These are phyloP conservation scores for Penicillium frequentans DNA, from an alignment of 2,329 filamentous ascomycete genomes.

Conservation along the genomic window DNA sequence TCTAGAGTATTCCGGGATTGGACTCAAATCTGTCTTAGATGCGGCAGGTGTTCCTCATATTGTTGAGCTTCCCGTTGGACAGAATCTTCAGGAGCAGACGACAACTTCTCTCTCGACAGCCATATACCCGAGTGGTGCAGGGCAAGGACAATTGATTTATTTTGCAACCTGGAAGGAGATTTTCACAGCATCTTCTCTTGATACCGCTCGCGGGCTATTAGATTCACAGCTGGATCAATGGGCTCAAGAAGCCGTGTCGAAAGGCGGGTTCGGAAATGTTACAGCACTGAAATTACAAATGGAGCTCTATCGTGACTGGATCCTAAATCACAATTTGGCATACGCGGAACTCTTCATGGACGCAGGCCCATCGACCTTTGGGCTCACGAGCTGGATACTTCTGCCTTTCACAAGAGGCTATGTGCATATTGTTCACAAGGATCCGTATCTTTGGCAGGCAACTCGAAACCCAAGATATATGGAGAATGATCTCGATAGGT, in stretches of 20 bases:
- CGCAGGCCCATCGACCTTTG: not conserved
- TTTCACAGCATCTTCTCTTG: not conserved
- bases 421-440: not conserved
- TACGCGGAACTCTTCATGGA: not conserved
- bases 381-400: not conserved
- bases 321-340: not conserved
- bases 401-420: not conserved
- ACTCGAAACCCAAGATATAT: not conserved
- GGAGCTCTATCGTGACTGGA: not conserved
- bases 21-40: not conserved
- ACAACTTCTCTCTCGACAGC: not conserved
- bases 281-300: not conserved
- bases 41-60: not conserved
- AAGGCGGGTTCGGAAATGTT: not conserved
- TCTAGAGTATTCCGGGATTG: not conserved
- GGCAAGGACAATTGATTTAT: not conserved
- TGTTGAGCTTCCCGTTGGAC: slow-evolving; percentile 1
- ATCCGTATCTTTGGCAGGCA: not conserved
- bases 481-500: not conserved
- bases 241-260: not conserved
- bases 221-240: slow-evolving; percentile 1
- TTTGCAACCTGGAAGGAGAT: not conserved
- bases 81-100: not conserved
- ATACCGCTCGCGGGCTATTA: not conserved
- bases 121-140: not conserved